A percentile compares a stretch with the other conserved stretches of the same genome.
Evolutionary conservation across 805 yeast genomes (phyloP).

Genomic region (Zygoascus bituminiphila): DNA sequence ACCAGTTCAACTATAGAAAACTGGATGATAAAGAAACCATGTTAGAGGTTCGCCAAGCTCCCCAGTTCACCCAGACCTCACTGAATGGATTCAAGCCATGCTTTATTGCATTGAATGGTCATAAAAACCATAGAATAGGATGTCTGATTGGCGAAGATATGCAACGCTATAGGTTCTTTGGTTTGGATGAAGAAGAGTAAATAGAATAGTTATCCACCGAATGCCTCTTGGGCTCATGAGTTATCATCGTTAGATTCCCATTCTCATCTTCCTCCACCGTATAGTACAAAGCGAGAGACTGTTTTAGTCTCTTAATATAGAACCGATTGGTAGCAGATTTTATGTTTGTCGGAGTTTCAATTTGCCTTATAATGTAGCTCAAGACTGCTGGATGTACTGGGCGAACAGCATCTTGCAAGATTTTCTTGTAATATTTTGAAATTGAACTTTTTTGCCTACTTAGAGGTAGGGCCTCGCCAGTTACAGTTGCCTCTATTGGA

Average conservation of each 20-base stretch:
- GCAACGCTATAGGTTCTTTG: constrained; percentile 12
- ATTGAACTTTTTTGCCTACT: constrained; percentile 11
- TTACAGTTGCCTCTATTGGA: constrained; percentile 11
- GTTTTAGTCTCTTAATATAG: constrained; percentile 10
- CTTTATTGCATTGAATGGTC: constrained; percentile 12
- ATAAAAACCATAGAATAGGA: constrained; percentile 9
- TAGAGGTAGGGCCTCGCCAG: constrained; percentile 15
- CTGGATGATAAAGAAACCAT: background rate
- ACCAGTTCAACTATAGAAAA: background rate
- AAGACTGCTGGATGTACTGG: constrained; percentile 16
- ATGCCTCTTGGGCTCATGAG: background rate
- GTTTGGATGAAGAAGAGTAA: constrained; percentile 8
- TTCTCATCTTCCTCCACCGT: constrained; percentile 4
- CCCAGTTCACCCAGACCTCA: background rate
- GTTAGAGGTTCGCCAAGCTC: background rate
- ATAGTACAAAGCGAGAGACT: constrained; percentile 8
- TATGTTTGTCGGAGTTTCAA: constrained; percentile 1
- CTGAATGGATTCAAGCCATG: constrained; percentile 4
- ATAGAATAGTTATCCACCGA: background rate
- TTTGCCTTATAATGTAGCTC: constrained; percentile 9
- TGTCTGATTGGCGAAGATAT: constrained; percentile 9
- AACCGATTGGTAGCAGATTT: constrained; percentile 1
- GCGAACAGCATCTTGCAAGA: constrained; percentile 8
- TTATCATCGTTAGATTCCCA: background rate
- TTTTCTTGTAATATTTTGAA: constrained; percentile 7